Base-by-base conservation (phyloP, 2,329 filamentous ascomycete species). In the Delphinella strobiligena region DNA sequence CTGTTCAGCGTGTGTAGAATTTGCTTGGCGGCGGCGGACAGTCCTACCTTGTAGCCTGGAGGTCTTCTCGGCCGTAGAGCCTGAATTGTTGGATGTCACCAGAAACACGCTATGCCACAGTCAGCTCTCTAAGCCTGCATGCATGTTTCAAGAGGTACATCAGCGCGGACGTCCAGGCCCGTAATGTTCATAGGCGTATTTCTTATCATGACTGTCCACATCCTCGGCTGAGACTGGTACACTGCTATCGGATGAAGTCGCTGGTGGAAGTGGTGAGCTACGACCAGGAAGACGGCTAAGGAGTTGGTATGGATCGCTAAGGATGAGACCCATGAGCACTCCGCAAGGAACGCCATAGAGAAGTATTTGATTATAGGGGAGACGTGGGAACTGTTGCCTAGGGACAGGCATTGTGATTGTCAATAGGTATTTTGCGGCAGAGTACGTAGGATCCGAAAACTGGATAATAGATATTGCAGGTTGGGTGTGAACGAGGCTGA, bases 311-410 rank as follows among this genome's bases (percentile, higher is more conserved):
- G 22, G 22, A 7, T 27, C 22, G 22, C 7, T 12, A 27, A 27
- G 22, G 7, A 27, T 32, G 34, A 41, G 39, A 19, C 37, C 36
- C 5, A 41, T 14, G 11, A 41, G 19, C 9, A 41, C 30, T 17
- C 27, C 34, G 5, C 34, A 36, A 18, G 39, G 39, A 3, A 41
- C 24, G 3, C 18, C 19, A 10, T 18, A 29, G 10, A 19, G 14
- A 10, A 34, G 15, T 18, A 29, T 32, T 41, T n/a, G 19, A 11
- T 32, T 36, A 9, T 36, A 17, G 2, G 19, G 18, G 3, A 7
- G 12, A 12, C 12, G 12, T 27, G 22, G 22, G 22, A 27, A 27
- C 7, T 12, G 22, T 12, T 27, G 7, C 12, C 22, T 27, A 7
- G 7, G 12, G 7, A 12, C 12, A 7, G 22, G 22, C 22, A 12